phyloP scores from a whole-genome alignment of 2,329 filamentous ascomycete genomes.

The Penicillium crustosum region DNA sequence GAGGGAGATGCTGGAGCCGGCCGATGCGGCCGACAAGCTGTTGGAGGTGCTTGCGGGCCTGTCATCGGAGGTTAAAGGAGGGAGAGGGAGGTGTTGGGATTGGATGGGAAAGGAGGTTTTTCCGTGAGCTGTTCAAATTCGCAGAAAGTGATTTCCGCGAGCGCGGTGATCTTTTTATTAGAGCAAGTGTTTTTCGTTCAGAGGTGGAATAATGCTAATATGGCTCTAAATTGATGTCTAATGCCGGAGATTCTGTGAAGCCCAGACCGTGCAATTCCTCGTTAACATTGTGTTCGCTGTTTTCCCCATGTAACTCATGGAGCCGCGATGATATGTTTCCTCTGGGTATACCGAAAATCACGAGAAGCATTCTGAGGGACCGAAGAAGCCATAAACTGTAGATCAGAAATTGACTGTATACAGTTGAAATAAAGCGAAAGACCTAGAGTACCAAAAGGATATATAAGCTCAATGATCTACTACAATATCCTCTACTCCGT shows the following conservation, averaged over 20 bases:
- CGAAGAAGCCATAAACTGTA: not conserved
- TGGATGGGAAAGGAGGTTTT: constrained; percentile 65
- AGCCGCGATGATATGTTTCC: not conserved
- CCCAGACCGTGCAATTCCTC: not conserved
- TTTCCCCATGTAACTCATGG: not conserved
- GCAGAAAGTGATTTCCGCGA: not conserved
- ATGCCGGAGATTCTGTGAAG: not conserved
- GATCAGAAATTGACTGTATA: not conserved
- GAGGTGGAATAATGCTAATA: not conserved
- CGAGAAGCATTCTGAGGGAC: not conserved
- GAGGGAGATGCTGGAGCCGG: constrained; percentile 67
- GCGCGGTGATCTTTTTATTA: not conserved
- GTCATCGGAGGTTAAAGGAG: constrained; percentile 37
- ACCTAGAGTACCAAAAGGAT: not conserved
- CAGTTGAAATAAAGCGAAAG: not conserved
- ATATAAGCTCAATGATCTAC: not conserved
- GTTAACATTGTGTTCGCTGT: not conserved
- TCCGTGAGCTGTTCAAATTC: constrained; percentile 43
- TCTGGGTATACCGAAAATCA: not conserved
- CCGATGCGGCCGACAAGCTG: constrained; percentile 66
- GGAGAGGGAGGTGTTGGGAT: constrained; percentile 67
- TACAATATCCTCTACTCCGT: not conserved
- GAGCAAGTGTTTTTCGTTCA: not conserved
- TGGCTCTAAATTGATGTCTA: not conserved
- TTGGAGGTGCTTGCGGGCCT: constrained; percentile 57